Base-by-base conservation (phyloP, 2,329 filamentous ascomycete genomes). In the Trichoderma cornu-damae region DNA sequence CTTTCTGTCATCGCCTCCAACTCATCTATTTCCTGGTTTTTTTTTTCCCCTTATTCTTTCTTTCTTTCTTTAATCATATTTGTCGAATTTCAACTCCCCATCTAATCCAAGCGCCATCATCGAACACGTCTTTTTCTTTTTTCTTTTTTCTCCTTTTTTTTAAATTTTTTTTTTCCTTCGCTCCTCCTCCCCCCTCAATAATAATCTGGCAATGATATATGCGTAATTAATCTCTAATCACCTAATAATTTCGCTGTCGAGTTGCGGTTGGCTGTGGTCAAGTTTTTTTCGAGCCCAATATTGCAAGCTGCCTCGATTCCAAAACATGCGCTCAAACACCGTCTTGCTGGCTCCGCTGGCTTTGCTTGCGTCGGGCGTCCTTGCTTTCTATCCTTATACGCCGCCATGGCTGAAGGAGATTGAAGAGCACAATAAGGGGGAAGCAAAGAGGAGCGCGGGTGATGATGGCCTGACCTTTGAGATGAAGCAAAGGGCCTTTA, bases 351-450 rank as follows among this genome's bases (percentile, higher is more conserved):
- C 77, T 59, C 76, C 76, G 65, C 66, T 83, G 66, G 73, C 77
- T 63, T 65, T 82, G 66, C 80, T 75, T 70, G 70, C 73, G 55
- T 70, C 75, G 37, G 68, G 72, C 49, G 72, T 72, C 55, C 67
- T 74, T 52, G 80, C 80, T 52, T 79, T 83, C 65, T 78, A 69
- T 48, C 76, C 76, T 4, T 80, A 73, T 65, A 67, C 65, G 20
- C 76, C 77, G 7, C 57, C 58, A 55, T 74, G 72, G 72, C 61
- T 66, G 46, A 55, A 66, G 46, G 66, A 71, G 50, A 53, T 68
- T 50, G 66, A 69, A 32, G 64, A 66, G 49, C 57, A 59, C 51
- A 60, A 46, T 14, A 8, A 49, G 12, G 52, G 38, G 57, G 66
- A 56, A 66, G 69, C 63, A 40, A 65, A 59, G 63, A 65, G 64